Evolutionary conservation across 2,329 filamentous ascomycete genomes (phyloP).

Genomic region (Pseudocercospora cruenta): DNA sequence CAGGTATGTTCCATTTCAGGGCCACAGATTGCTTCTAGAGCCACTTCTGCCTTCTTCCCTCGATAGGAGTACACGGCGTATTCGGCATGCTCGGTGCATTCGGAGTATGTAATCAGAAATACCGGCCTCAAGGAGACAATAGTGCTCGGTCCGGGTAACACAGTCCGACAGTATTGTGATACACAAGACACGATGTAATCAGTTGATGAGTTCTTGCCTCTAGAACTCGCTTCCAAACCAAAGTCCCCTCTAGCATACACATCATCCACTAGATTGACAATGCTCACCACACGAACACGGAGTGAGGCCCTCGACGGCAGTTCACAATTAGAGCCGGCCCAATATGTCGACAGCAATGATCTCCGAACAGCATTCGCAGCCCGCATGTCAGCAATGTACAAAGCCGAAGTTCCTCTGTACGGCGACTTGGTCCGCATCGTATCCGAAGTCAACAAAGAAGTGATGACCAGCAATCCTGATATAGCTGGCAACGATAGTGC

Average conservation of each 20-base stretch:
- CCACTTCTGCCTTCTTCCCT: not conserved
- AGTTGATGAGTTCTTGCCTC: not conserved
- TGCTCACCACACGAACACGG: not conserved
- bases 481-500: not conserved
- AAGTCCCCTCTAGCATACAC: not conserved
- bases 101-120: not conserved
- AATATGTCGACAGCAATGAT: not conserved
- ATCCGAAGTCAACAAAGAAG: not conserved
- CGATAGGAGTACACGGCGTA: not conserved
- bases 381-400: not conserved
- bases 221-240: not conserved
- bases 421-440: not conserved
- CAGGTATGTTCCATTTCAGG: not conserved
- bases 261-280: not conserved
- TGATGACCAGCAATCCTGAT: not conserved
- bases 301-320: not conserved
- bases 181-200: not conserved
- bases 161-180: not conserved
- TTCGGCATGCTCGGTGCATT: not conserved
- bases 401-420: not conserved
- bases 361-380: not conserved
- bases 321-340: not conserved
- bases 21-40: not conserved
- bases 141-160: no score
- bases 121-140: not conserved